Evolutionary conservation across 225 moss, liverwort and hornwort species (phyloP).

Genomic region (Pseudoscleropodium purum): DNA sequence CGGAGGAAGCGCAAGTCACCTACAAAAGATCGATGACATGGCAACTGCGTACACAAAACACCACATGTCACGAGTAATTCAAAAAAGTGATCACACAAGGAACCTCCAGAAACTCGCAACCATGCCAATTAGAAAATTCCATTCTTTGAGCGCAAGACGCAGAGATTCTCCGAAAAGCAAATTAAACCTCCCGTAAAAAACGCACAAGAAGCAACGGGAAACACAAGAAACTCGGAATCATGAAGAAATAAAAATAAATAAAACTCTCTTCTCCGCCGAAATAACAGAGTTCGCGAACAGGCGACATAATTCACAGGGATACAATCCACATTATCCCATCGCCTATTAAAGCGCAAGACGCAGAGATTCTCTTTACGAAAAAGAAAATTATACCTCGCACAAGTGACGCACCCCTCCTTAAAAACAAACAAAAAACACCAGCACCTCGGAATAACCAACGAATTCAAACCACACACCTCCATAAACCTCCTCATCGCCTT

Average conservation of each 20-base stretch:
- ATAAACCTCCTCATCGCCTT: background rate
- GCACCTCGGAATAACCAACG: background rate
- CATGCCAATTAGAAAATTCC: background rate
- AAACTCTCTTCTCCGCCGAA: background rate
- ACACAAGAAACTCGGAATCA: background rate
- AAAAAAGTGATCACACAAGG: background rate
- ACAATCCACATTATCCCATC: background rate
- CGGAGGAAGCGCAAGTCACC: background rate
- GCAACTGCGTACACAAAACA: background rate
- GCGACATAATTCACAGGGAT: background rate
- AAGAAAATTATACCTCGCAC: background rate
- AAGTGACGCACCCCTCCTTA: background rate
- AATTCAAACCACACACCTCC: background rate
- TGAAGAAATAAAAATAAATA: background rate
- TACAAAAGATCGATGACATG: background rate
- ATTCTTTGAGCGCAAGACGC: no score
- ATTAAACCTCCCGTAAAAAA: background rate
- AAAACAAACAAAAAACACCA: background rate
- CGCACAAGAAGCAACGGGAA: background rate
- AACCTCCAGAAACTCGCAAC: background rate
- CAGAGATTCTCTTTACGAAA: background rate
- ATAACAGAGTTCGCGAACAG: background rate
- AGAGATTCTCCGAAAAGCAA: background rate
- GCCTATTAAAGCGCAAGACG: no score
- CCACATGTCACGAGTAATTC: background rate